phyloP scores from a whole-genome alignment of 148 eudicot species.

The Chenopodium album region DNA sequence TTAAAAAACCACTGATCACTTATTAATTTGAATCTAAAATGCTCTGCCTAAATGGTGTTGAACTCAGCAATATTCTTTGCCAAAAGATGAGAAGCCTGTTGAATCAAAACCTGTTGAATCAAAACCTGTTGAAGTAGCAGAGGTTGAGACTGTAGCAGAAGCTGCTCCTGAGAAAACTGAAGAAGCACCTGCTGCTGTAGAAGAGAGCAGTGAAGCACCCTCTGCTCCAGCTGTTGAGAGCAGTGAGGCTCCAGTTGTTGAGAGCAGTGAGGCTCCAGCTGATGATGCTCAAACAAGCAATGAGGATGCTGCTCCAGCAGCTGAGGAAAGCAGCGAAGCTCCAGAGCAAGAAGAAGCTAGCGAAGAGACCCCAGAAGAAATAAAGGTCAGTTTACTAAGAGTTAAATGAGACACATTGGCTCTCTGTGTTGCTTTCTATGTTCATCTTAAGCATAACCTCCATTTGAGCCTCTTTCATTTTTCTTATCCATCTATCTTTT shows the following conservation, averaged over 20 bases:
- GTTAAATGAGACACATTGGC: background rate
- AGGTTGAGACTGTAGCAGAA: slow-evolving; percentile 50
- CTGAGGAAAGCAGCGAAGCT: slow-evolving; percentile 47
- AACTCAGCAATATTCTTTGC: slow-evolving; percentile 39
- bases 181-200: slow-evolving; percentile 45
- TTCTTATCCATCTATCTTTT: slow-evolving; percentile 11
- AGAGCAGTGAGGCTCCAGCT: slow-evolving; percentile 28
- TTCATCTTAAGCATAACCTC: background rate
- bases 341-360: slow-evolving; percentile 45
- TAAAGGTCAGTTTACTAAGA: slow-evolving; percentile 47
- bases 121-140: slow-evolving; percentile 47
- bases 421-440: slow-evolving; percentile 1
- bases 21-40: slow-evolving; percentile 17
- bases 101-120: slow-evolving; percentile 34
- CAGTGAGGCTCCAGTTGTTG: slow-evolving; percentile 31
- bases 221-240: slow-evolving; percentile 42
- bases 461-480: background rate
- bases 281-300: slow-evolving; percentile 12
- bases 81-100: slow-evolving; percentile 34
- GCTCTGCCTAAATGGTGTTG: background rate
- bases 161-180: slow-evolving; percentile 40
- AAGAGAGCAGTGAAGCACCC: slow-evolving; percentile 32
- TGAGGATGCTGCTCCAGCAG: slow-evolving; percentile 32
- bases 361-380: slow-evolving; percentile 63
- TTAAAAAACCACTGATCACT: background rate